These are phyloP conservation scores for Heliamphora pulchella DNA, from an alignment of 179 eudicot species.

Conservation along the genomic window DNA sequence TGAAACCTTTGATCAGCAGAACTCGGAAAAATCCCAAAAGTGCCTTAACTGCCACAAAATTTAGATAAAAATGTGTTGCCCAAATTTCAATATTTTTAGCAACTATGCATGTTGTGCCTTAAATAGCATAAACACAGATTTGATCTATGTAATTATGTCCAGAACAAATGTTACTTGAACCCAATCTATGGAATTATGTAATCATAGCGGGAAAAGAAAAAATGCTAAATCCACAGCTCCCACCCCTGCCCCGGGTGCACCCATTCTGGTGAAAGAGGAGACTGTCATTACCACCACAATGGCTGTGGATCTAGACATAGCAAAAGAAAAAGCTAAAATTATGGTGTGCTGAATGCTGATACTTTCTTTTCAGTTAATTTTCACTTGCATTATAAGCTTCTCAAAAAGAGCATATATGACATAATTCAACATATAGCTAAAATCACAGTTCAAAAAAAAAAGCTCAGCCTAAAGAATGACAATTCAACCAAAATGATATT, in stretches of 20 bases:
- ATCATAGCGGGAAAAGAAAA: background rate
- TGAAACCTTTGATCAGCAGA: background rate
- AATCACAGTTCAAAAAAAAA: constrained; percentile 1
- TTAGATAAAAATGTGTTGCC: background rate
- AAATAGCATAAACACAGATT: background rate
- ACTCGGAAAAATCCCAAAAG: background rate
- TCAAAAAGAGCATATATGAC: background rate
- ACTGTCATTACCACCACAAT: background rate
- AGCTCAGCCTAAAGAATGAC: background rate
- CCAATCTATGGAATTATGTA: background rate
- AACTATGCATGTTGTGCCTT: background rate
- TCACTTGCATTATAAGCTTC: background rate
- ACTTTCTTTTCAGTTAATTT: background rate
- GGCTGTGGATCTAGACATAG: background rate
- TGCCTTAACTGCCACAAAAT: background rate
- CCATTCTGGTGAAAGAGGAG: background rate
- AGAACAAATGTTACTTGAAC: background rate
- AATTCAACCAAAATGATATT: background rate
- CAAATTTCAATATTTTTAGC: too few relatives aligned
- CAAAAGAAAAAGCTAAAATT: too few relatives aligned
- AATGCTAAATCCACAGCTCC: background rate
- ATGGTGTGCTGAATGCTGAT: background rate
- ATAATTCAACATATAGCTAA: background rate
- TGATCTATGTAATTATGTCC: background rate
- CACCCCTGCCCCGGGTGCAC: background rate